Evolutionary conservation across 345 rosid species (phyloP).

Genomic region (Balakata baccata): DNA sequence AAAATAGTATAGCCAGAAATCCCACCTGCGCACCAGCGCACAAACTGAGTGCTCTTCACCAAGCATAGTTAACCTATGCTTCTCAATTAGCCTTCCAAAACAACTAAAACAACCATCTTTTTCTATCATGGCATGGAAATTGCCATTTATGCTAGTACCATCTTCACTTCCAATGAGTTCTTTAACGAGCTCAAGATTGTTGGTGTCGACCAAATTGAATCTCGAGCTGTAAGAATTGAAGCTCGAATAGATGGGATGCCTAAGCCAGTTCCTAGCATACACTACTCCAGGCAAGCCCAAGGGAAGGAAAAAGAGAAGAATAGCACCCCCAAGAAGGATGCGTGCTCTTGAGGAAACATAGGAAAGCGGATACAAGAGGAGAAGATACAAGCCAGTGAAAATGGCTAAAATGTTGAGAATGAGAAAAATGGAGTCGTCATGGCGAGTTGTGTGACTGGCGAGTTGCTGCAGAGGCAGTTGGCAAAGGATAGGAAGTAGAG

Average conservation of each 20-base stretch:
- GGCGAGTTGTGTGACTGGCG: slow-evolving; percentile 19
- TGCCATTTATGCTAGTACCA: background rate
- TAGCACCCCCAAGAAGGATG: slow-evolving; percentile 47
- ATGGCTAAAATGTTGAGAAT: slow-evolving; percentile 53
- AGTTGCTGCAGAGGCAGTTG: slow-evolving; percentile 41
- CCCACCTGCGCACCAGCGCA: slow-evolving; percentile 49
- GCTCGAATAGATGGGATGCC: slow-evolving; percentile 20
- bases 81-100: slow-evolving; percentile 33
- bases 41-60: slow-evolving; percentile 69
- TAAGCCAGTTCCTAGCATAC: slow-evolving; percentile 48
- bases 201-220: slow-evolving; percentile 42
- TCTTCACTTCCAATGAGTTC: slow-evolving; percentile 36
- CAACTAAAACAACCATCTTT: background rate
- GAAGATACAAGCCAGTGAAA: slow-evolving; percentile 65
- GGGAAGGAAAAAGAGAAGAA: slow-evolving; percentile 48
- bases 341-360: slow-evolving; percentile 38
- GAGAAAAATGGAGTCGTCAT: slow-evolving; percentile 48
- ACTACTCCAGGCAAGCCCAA: slow-evolving; percentile 59
- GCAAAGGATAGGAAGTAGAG: slow-evolving; percentile 52
- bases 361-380: slow-evolving; percentile 46
- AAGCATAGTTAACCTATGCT: slow-evolving; percentile 47
- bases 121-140: background rate
- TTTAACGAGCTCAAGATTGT: slow-evolving; percentile 50
- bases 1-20: slow-evolving; percentile 75
- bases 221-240: slow-evolving; percentile 27